These are phyloP conservation scores for Xylaria venustula DNA, from an alignment of 495 filamentous ascomycete species.

Conservation along the genomic window DNA sequence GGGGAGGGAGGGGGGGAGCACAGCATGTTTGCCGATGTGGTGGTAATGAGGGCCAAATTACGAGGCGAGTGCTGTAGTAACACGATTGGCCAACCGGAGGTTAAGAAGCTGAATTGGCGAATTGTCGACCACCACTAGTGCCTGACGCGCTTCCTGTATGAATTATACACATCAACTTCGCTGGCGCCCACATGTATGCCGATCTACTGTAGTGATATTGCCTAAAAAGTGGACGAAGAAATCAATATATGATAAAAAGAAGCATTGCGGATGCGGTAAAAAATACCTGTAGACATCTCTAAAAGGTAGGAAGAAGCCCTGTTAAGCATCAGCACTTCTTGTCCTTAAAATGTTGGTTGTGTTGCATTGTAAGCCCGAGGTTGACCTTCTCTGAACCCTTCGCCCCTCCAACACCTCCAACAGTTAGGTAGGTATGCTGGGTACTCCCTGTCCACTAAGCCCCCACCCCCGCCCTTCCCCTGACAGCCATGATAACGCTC, in stretches of 20 bases:
- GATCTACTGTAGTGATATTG: no score
- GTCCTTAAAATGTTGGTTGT: no score
- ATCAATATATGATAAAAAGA: no score
- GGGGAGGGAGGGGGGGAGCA: background rate
- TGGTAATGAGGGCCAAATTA: background rate
- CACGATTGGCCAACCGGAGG: background rate
- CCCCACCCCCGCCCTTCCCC: background rate
- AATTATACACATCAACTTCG: background rate
- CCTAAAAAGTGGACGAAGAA: no score
- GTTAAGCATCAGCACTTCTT: no score
- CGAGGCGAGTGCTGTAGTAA: background rate
- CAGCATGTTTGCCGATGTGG: slow-evolving; percentile 11
- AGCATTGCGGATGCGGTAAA: background rate
- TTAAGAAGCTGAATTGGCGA: background rate
- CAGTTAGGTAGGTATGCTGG: background rate
- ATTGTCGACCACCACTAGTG: background rate
- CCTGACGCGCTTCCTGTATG: background rate
- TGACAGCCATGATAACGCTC: background rate
- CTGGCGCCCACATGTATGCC: no score
- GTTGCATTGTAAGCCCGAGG: no score
- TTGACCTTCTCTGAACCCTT: no score
- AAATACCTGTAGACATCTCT: no score
- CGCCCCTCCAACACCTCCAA: no score
- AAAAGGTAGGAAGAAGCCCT: no score
- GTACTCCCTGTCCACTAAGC: background rate